phyloP scores from a whole-genome alignment of 2,329 filamentous ascomycete genomes.

The Truncatella angustata region DNA sequence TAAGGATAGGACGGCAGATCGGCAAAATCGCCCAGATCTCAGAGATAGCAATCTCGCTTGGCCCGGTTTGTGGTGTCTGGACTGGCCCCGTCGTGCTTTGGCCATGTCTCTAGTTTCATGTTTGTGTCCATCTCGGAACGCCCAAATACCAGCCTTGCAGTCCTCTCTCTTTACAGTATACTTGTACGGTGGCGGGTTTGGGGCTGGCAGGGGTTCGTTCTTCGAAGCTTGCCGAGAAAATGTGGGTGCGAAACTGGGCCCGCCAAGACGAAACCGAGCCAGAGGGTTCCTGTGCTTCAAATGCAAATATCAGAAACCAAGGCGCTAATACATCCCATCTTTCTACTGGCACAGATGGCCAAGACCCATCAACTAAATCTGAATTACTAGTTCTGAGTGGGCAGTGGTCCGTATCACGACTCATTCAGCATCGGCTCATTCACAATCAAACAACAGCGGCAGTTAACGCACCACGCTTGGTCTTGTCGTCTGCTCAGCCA shows the following conservation, averaged over 20 bases:
- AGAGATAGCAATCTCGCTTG: neutral
- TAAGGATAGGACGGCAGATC: neutral
- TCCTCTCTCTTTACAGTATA: no score
- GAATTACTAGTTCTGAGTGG: neutral
- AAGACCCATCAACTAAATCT: neutral
- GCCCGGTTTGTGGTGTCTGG: neutral
- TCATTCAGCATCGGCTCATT: neutral
- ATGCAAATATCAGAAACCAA: neutral
- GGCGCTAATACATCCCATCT: neutral
- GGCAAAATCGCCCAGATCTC: neutral
- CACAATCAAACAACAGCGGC: neutral
- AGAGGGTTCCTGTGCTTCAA: neutral
- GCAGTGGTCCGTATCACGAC: neutral
- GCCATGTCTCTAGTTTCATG: no score
- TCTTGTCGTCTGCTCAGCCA: neutral
- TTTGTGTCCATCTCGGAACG: no score
- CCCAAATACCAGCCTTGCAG: no score
- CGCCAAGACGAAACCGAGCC: constrained; percentile 7
- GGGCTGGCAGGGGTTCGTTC: neutral
- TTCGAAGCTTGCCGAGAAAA: neutral
- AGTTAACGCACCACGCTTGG: no score
- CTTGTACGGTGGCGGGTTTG: no score
- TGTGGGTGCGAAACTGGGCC: neutral
- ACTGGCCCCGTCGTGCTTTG: no score
- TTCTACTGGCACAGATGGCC: neutral